phyloP scores from a whole-genome alignment of 179 eudicot species.

The Amaranthus tricolor region DNA sequence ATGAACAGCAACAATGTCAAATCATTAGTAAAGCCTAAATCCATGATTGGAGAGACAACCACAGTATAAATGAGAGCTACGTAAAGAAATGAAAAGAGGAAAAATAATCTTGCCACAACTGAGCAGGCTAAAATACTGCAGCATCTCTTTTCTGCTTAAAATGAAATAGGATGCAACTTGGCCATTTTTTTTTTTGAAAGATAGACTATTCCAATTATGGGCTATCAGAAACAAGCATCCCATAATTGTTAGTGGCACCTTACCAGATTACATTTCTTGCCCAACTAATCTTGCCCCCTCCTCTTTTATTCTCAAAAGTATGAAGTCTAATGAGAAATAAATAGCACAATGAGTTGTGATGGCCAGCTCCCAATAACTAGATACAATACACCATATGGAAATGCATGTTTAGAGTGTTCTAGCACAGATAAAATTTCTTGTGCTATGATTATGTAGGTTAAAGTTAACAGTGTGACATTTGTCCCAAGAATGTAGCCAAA shows the following conservation, averaged over 20 bases:
- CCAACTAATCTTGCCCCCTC: not conserved
- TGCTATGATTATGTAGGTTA: not conserved
- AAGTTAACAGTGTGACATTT: no score
- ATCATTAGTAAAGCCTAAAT: not conserved
- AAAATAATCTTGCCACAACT: not conserved
- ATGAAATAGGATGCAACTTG: not conserved
- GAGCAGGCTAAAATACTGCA: not conserved
- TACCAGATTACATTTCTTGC: not conserved
- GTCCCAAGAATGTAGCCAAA: no score
- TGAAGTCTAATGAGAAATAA: not conserved
- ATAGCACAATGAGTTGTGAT: not conserved
- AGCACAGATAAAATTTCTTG: not conserved
- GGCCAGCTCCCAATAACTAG: not conserved
- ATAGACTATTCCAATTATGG: not conserved
- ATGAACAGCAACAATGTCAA: slow-evolving; percentile 1
- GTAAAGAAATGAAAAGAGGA: slow-evolving; percentile 28
- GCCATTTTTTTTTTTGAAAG: not conserved
- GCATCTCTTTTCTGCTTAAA: no score
- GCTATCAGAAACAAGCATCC: not conserved
- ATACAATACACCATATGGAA: not conserved
- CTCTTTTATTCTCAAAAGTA: not conserved
- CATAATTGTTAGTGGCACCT: not conserved
- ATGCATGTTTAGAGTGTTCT: not conserved
- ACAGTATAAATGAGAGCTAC: slow-evolving; percentile 65
- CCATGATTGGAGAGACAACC: slow-evolving; percentile 66